A percentile compares a stretch with the other conserved stretches of the same genome.
Evolutionary conservation across 768 basidiomycete species (phyloP).

Genomic region (Lactarius evosmus): DNA sequence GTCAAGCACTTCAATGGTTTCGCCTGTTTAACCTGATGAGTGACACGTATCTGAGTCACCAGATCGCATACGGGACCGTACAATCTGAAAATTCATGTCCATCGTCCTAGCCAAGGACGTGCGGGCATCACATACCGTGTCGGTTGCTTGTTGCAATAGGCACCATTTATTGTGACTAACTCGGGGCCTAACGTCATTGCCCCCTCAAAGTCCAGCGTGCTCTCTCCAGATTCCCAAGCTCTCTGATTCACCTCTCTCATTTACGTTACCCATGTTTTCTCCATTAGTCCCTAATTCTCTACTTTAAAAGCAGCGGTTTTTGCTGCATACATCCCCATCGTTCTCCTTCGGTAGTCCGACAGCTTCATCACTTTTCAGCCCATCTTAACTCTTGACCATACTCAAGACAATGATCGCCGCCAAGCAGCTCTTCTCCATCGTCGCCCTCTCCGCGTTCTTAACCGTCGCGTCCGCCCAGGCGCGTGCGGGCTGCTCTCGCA

Average conservation of each 20-base stretch:
- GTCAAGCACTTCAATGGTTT: no score
- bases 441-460: slow-evolving; percentile 5
- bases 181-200: neutral
- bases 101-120: no score
- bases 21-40: no score
- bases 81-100: no score
- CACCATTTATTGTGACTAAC: neutral
- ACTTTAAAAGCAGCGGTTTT: neutral
- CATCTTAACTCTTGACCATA: neutral
- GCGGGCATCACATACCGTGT: neutral
- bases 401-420: neutral
- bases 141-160: neutral
- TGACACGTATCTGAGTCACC: no score
- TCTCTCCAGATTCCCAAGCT: no score
- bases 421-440: slow-evolving; percentile 6
- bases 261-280: no score
- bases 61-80: no score
- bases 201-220: no score
- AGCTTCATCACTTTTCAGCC: neutral
- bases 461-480: neutral
- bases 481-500: slow-evolving; percentile 44
- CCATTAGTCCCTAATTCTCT: no score
- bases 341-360: neutral
- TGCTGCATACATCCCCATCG: neutral
- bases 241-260: neutral